phyloP scores from a whole-genome alignment of 176 grass and related monocot genomes.

The Avena insularis region DNA sequence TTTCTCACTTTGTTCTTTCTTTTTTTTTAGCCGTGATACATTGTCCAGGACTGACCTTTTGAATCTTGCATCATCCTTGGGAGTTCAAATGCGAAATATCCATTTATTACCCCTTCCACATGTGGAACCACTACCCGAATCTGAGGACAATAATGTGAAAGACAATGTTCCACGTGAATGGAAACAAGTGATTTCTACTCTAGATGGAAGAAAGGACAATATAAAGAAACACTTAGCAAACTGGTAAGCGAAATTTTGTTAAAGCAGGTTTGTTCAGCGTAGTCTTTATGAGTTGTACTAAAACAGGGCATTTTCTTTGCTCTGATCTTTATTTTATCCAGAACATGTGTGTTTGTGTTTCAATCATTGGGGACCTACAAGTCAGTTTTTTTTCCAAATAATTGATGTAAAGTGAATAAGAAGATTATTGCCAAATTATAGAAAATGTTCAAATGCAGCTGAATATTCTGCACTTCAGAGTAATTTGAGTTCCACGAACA shows the following conservation, averaged over 20 bases:
- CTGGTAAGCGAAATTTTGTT: slow-evolving; percentile 56
- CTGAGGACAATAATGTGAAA: slow-evolving; percentile 33
- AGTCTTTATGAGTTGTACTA: slow-evolving; percentile 14
- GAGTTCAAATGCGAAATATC: slow-evolving; percentile 79
- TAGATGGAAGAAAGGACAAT: slow-evolving; percentile 67
- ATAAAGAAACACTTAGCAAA: slow-evolving; percentile 67
- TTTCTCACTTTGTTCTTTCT: slow-evolving; percentile 17
- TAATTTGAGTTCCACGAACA: slow-evolving; percentile 22
- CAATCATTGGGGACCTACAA: neutral
- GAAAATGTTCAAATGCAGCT: neutral
- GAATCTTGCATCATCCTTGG: slow-evolving; percentile 89
- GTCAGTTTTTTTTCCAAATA: neutral
- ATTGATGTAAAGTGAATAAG: slow-evolving; percentile 21
- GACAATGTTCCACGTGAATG: slow-evolving; percentile 60
- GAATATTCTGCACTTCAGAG: neutral
- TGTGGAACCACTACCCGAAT: slow-evolving; percentile 32
- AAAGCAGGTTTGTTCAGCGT: slow-evolving; percentile 26
- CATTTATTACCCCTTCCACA: slow-evolving; percentile 76
- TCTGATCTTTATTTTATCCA: slow-evolving; percentile 9
- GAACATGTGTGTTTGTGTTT: slow-evolving; percentile 11
- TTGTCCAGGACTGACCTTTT: slow-evolving; percentile 72
- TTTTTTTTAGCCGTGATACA: slow-evolving; percentile 66
- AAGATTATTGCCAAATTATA: slow-evolving; percentile 33
- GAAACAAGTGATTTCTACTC: slow-evolving; percentile 63
- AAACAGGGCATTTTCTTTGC: slow-evolving; percentile 38